Evolutionary conservation across 148 eudicot species (phyloP), one percentile per base, ranked within the genome.

Genomic region (Cornus florida): DNA sequence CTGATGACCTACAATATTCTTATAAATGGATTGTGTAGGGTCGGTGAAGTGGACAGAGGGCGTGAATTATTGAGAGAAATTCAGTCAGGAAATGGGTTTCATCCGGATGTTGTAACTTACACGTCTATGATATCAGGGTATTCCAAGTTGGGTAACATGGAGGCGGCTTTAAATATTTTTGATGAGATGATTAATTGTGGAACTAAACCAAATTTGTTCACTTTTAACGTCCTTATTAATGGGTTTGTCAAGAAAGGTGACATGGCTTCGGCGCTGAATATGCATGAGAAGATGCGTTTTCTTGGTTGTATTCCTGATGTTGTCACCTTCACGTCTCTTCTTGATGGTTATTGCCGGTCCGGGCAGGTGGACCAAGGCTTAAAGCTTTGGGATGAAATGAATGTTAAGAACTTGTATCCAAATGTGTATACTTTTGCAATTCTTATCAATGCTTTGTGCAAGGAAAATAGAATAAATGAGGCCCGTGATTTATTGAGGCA

Each of bases 241-340:
- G 97, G 97, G 9, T 96, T 86, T 87, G 94, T 94, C 39, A 93
- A 96, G 85, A 84, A 70, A 41, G 90, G 93, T 65, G 88, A 91
- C 53, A 85, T 91, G 91, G 87, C 33, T 71, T 88, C 86, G 20
- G 93, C 88, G 32, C 41, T 78, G 41, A 76, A 81, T 60, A 88
- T 91, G 78, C 80, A 85, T 81, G 90, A 86, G 71, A 93, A 85
- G 79, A 91, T 96, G 95, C 82, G 84, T 74, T 72, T 19, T 77
- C 71, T 86, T 80, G 91, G 97, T 78, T 87, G 81, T 82, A 57
- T 57, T 14, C 97, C 99, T 12, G 98, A 96, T 89, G 97, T 93
- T 83, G 81, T 90, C 23, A 92, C 98, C 28, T 92, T 88, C 72
- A 90, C 92, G 4, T 86, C 91, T 67, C 87, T 88, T 56, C 89